Conservation (phyloP, 768 basidiomycete genomes). For the Thelephora ganbajun region DNA sequence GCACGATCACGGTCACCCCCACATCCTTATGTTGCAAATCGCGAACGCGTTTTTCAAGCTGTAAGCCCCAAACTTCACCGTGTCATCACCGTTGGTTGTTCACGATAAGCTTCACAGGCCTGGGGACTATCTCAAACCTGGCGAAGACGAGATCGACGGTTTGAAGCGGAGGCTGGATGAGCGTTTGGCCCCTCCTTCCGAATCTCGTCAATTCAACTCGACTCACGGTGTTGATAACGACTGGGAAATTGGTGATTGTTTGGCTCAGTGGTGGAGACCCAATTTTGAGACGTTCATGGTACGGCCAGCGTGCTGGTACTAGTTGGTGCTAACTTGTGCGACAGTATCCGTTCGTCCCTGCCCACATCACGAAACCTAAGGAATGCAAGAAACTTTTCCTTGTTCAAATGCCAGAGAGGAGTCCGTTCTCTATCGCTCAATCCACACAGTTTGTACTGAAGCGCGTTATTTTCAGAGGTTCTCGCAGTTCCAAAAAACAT, state of each 20-base stretch:
- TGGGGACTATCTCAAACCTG: conserved; percentile 96
- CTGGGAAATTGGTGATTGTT: conserved; percentile 93
- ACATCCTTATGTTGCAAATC: conserved; percentile 96
- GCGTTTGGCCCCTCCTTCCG: conserved; percentile 68
- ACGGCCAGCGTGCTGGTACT: conserved; percentile 16
- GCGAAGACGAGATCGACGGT: conserved; percentile 86
- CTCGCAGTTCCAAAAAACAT: conserved; percentile 97
- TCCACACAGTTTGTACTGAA: neutral
- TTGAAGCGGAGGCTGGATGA: conserved; percentile 83
- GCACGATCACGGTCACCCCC: conserved; percentile 94
- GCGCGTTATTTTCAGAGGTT: conserved; percentile 44
- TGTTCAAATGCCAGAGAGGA: conserved; percentile 89
- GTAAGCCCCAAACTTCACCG: conserved; percentile 30
- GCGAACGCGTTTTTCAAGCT: conserved; percentile 99
- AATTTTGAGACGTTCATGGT: conserved; percentile 99
- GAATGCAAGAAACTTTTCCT: conserved; percentile 95
- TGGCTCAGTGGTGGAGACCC: conserved; percentile 98
- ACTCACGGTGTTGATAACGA: conserved; percentile 72
- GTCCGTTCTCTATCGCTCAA: conserved; percentile 31
- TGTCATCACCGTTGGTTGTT: neutral
- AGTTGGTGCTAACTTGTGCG: neutral
- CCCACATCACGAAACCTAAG: conserved; percentile 95
- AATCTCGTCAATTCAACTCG: conserved; percentile 61
- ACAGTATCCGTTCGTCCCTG: conserved; percentile 88
- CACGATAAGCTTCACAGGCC: conserved; percentile 37